Percentiles rank a stretch among this genome's conserved stretches.
These are phyloP conservation scores for Butyriboletus loyo DNA, from an alignment of 768 basidiomycete genomes.

Conservation along the genomic window DNA sequence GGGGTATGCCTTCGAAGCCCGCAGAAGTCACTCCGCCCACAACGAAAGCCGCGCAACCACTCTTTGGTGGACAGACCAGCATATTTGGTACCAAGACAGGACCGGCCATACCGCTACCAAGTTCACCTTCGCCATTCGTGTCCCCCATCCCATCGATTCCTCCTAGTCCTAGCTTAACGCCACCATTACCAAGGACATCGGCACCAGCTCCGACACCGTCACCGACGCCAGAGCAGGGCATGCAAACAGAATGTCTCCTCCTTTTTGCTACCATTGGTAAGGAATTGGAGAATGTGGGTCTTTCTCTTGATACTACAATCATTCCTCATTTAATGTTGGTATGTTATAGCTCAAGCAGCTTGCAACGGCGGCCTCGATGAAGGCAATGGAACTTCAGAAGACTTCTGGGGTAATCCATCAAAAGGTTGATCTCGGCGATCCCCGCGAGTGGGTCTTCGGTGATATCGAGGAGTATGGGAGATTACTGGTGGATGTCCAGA, in stretches of 20 bases:
- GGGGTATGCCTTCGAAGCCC: conserved; percentile 7
- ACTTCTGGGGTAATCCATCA: conserved; percentile 37
- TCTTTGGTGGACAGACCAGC: conserved; percentile 13
- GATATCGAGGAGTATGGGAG: conserved; percentile 52
- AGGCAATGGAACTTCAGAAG: conserved; percentile 36
- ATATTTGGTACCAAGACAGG: conserved; percentile 2
- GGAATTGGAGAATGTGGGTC: conserved; percentile 61
- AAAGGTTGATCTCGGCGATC: conserved; percentile 45
- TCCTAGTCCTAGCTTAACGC: conserved; percentile 3
- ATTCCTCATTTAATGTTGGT: not conserved
- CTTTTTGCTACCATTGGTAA: conserved; percentile 45
- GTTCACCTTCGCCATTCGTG: not conserved
- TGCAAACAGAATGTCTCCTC: conserved; percentile 62
- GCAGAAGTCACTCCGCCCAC: not conserved
- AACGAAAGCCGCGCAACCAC: conserved; percentile 1
- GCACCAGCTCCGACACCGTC: conserved; percentile 8
- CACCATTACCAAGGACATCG: not conserved
- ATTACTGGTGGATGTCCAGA: conserved; percentile 35
- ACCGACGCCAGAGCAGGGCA: conserved; percentile 48
- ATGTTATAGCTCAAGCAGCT: conserved; percentile 41
- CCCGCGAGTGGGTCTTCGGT: conserved; percentile 50
- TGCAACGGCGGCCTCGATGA: conserved; percentile 38
- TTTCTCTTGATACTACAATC: not conserved
- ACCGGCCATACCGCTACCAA: not conserved
- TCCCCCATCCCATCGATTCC: not conserved